Evolutionary conservation across 192 early-diverging fungal genomes (phyloP).

Genomic region (Haplosporangium gracile): DNA sequence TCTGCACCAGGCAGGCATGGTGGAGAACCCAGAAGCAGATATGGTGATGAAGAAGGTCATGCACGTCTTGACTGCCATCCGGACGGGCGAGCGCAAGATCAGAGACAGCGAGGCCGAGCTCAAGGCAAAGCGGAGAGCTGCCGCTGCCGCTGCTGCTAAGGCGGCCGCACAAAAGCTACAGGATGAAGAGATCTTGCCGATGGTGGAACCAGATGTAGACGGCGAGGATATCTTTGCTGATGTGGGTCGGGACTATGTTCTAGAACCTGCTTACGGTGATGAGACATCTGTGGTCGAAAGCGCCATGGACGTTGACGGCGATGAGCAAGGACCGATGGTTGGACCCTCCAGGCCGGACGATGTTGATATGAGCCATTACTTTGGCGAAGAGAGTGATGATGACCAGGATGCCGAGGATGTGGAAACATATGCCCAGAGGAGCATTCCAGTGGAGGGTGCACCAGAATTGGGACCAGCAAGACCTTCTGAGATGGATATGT

Average conservation of each 20-base stretch:
- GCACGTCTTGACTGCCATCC: slow-evolving; percentile 67
- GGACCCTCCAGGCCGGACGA: slow-evolving; percentile 33
- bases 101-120: slow-evolving; percentile 50
- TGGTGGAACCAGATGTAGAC: slow-evolving; percentile 64
- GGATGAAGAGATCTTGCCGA: slow-evolving; percentile 27
- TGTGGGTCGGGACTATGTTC: slow-evolving; percentile 81
- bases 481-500: slow-evolving; percentile 32
- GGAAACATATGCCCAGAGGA: not conserved
- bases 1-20: slow-evolving; percentile 45
- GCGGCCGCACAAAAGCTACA: slow-evolving; percentile 32
- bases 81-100: slow-evolving; percentile 57
- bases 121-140: slow-evolving; percentile 62
- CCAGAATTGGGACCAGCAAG: slow-evolving; percentile 42
- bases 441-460: slow-evolving; percentile 22
- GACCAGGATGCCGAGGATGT: slow-evolving; percentile 29
- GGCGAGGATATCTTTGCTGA: slow-evolving; percentile 90
- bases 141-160: slow-evolving; percentile 31
- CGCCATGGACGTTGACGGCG: slow-evolving; percentile 45
- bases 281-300: slow-evolving; percentile 2
- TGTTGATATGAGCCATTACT: slow-evolving; percentile 50
- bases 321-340: slow-evolving; percentile 35
- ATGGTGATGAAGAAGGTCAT: slow-evolving; percentile 82
- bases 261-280: slow-evolving; percentile 59
- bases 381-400: slow-evolving; percentile 41
- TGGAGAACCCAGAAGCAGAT: slow-evolving; percentile 67